Conservation (phyloP, 2,329 filamentous ascomycete genomes). For the Aspergillus proliferans region DNA sequence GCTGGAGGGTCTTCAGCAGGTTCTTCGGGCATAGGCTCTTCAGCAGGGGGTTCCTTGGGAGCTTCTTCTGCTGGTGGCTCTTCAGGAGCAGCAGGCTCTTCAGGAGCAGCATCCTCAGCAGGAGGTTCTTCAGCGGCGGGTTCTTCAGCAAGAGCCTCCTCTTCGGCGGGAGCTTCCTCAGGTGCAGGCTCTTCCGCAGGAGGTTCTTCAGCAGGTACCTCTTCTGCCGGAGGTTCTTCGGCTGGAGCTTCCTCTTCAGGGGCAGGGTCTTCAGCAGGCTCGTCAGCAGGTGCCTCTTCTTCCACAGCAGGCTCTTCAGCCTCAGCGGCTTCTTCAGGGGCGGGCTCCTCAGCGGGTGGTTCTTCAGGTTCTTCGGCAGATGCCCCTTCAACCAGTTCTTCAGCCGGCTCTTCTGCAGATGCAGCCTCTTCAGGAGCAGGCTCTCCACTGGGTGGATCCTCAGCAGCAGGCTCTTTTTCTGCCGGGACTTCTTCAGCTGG, state of each 20-base stretch:
- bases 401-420: slow-evolving; percentile 2
- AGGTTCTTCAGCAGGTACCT: slow-evolving; percentile 12
- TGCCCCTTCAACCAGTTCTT: slow-evolving; percentile 5
- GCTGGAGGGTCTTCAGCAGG: slow-evolving; percentile 7
- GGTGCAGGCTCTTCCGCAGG: slow-evolving; percentile 8
- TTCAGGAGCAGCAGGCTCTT: slow-evolving; percentile 6
- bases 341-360: slow-evolving; percentile 9
- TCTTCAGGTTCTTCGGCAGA: slow-evolving; percentile 10
- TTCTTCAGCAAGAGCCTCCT: too few relatives aligned
- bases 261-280: slow-evolving; percentile 9
- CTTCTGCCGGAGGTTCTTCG: slow-evolving; percentile 3
- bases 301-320: slow-evolving; percentile 3
- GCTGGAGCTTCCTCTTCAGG: slow-evolving; percentile 9
- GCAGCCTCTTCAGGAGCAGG: too few relatives aligned
- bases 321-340: slow-evolving; percentile 8
- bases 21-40: too few relatives aligned
- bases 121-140: too few relatives aligned
- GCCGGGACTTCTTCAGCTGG: slow-evolving; percentile 4
- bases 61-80: neutral
- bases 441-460: too few relatives aligned
- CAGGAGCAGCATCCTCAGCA: slow-evolving; percentile 9
- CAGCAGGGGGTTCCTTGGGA: too few relatives aligned
- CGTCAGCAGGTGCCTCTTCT: slow-evolving; percentile 4
- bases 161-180: slow-evolving; percentile 13
- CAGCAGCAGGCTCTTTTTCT: neutral